A percentile compares a stretch with the other conserved stretches of the same genome.
These are phyloP conservation scores for Lepiota subincarnata DNA, from an alignment of 768 basidiomycete species.

Conservation along the genomic window DNA sequence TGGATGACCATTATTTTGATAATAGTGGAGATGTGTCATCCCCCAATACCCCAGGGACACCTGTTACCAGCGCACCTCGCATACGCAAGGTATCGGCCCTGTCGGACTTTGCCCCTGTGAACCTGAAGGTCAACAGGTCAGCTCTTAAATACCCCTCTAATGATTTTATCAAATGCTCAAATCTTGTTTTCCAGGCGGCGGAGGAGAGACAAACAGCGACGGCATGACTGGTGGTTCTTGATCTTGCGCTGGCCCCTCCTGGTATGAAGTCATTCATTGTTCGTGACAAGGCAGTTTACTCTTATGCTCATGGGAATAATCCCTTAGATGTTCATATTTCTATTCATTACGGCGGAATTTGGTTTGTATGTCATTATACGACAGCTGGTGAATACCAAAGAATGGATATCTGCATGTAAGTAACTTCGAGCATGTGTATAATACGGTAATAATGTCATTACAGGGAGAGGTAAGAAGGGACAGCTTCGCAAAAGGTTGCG, in stretches of 20 bases:
- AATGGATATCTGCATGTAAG: conserved; percentile 87
- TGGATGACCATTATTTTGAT: conserved; percentile 49
- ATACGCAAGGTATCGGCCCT: conserved; percentile 79
- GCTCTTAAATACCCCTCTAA: conserved; percentile 10
- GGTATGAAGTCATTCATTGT: conserved; percentile 35
- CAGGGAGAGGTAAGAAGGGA: conserved; percentile 87
- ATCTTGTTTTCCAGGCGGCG: conserved; percentile 17
- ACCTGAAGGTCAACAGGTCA: conserved; percentile 76
- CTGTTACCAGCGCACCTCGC: conserved; percentile 34
- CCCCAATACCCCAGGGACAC: conserved; percentile 37
- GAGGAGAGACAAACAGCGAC: conserved; percentile 35
- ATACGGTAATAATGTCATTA: not conserved
- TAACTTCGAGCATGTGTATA: not conserved
- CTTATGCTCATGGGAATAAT: not conserved
- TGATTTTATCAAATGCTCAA: not conserved
- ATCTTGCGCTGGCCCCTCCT: conserved; percentile 85
- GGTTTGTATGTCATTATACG: conserved; percentile 82
- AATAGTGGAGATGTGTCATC: conserved; percentile 31
- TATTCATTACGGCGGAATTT: conserved; percentile 83
- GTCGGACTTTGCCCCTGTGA: conserved; percentile 88
- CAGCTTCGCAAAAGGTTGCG: conserved; percentile 70
- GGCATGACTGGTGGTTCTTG: conserved; percentile 72
- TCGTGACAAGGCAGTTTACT: not conserved
- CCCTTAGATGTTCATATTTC: conserved; percentile 72
- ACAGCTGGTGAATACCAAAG: conserved; percentile 91